These are phyloP conservation scores for Metschnikowia drakensbergensis DNA, from an alignment of 805 yeast species.

Conservation along the genomic window DNA sequence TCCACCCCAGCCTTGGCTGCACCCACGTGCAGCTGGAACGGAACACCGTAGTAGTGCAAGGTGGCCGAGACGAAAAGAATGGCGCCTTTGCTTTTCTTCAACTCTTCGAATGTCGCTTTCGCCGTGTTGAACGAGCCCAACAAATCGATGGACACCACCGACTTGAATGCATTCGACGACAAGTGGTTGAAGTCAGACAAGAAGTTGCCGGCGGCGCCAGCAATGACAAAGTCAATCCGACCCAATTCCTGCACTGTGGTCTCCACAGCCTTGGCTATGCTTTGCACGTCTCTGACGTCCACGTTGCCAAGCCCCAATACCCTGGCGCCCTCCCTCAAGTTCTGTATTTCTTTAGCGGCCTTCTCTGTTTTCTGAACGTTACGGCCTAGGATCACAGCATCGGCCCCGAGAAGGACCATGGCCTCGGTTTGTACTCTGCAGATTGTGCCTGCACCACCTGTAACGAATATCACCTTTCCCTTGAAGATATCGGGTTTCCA, in stretches of 20 bases:
- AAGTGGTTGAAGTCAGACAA: conserved; percentile 73
- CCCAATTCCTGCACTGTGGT: conserved; percentile 67
- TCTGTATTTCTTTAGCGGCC: conserved; percentile 65
- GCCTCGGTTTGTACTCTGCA: conserved; percentile 90
- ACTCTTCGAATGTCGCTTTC: conserved; percentile 71
- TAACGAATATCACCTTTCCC: conserved; percentile 83
- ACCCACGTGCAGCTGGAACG: conserved; percentile 84
- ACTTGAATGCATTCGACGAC: conserved; percentile 81
- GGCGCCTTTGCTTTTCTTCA: conserved; percentile 64
- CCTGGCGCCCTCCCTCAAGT: conserved; percentile 53
- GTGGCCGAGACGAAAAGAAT: conserved; percentile 84
- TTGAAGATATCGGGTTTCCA: conserved; percentile 66
- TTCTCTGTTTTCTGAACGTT: conserved; percentile 58
- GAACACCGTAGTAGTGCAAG: conserved; percentile 83
- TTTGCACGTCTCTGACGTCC: conserved; percentile 71
- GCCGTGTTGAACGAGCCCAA: conserved; percentile 87
- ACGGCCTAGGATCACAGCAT: conserved; percentile 84
- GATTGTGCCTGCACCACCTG: conserved; percentile 97
- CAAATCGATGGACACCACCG: conserved; percentile 83
- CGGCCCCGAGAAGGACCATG: conserved; percentile 74
- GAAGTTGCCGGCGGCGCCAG: conserved; percentile 97
- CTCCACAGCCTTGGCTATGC: conserved; percentile 61
- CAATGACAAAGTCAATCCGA: conserved; percentile 78
- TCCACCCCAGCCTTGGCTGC: conserved; percentile 97
- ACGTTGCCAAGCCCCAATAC: conserved; percentile 69